phyloP scores from a whole-genome alignment of 306 rosid species.

The Fagus crenata region DNA sequence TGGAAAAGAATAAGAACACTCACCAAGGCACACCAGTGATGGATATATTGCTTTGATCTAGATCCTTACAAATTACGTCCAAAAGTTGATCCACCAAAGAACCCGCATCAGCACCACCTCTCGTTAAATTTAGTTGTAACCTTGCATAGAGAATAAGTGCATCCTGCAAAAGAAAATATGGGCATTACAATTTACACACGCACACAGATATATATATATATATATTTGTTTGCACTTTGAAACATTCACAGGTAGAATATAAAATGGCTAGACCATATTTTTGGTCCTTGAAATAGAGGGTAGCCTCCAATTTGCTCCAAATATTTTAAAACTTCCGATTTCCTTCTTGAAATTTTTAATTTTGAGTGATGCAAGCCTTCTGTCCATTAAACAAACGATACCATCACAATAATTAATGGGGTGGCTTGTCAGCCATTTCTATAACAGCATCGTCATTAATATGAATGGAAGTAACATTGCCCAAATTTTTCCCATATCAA shows the following conservation, averaged over 20 bases:
- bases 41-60: constrained; percentile 69
- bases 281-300: not conserved
- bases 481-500: not conserved
- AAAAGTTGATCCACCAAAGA: constrained; percentile 73
- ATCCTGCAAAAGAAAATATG: constrained; percentile 57
- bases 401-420: not conserved
- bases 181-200: not conserved
- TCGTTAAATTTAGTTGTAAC: constrained; percentile 69
- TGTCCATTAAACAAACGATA: not conserved
- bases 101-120: constrained; percentile 59
- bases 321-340: not conserved
- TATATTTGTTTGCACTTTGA: not conserved
- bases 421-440: not conserved
- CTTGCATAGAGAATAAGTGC: constrained; percentile 69
- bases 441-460: not conserved
- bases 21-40: constrained; percentile 57
- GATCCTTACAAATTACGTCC: constrained; percentile 85
- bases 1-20: constrained; percentile 29
- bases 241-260: not conserved
- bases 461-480: not conserved
- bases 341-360: not conserved
- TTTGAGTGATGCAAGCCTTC: not conserved
- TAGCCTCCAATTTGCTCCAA: too few relatives aligned
- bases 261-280: not conserved
- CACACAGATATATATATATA: too few relatives aligned